Evolutionary conservation across 441 rosid genomes (phyloP), one percentile per base, ranked within the genome.

Genomic region (Euphorbia celastroides): DNA sequence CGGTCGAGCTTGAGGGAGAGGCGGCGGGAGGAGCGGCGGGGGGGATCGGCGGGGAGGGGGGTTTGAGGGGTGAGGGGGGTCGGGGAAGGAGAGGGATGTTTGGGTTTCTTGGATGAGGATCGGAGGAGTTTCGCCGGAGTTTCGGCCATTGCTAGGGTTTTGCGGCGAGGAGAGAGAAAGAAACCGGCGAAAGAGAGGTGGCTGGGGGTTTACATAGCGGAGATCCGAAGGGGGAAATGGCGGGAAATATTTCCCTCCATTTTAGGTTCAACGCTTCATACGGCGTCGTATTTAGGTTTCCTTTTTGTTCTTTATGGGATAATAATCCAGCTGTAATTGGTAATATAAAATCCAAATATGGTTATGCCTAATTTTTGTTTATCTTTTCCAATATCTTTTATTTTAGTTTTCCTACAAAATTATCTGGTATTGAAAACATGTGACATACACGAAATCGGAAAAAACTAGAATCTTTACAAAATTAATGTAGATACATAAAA

Each of bases 11-110:
- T 57, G 3, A 84, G 80, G 0, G 88, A 72, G 9, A 75, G 65
- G 20, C 78, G 78, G 2, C 89, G 94, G 14, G 80, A 65, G 34
- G 97, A 90, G 77, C 97, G 77, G 70, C 98, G 96, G 51, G 83
- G 80, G 67, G 84, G 69, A 70, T 75, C 73, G 0, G 56, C 58
- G 0, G 83, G 36, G 22, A 60, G 77, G 7, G 93, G 93, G 17
- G 97, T 86, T 70, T 79, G 79, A 3, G 98, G 96, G 50, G 85
- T 70, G 64, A 77, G 72, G 2, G 64, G 62, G 12, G 66, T 19
- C 32, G 81, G 66, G 16, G 85, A 69, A 32, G 84, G 70, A 67
- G 83, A 64, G 54, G 64, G 6, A 28, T 42, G 78, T 56, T 72
- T 73, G 71, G 72, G 69, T 64, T 77, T 74, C 59, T 56, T 57